Percentiles rank a stretch among this genome's conserved stretches.
Conservation (phyloP, 164 flowering plant genomes). For the Pachysandra terminalis region DNA sequence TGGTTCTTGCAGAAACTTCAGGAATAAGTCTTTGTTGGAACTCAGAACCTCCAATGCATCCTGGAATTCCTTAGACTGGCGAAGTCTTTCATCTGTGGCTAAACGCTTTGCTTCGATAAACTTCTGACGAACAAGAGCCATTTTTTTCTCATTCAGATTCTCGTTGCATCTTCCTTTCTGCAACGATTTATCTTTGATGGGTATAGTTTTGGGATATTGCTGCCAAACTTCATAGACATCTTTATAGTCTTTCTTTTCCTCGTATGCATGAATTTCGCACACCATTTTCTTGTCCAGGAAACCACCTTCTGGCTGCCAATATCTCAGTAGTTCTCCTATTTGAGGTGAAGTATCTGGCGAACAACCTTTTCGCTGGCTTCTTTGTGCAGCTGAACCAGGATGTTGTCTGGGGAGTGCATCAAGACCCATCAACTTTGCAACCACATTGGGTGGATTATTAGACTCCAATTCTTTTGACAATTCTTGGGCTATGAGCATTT, state of each 20-base stretch:
- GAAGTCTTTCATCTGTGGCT: conserved; percentile 68
- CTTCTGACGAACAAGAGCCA: conserved; percentile 89
- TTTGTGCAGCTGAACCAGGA: conserved; percentile 30
- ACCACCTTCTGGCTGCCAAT: conserved; percentile 38
- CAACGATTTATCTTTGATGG: conserved; percentile 30
- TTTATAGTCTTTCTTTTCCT: conserved; percentile 43
- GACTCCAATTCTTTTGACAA: conserved; percentile 74
- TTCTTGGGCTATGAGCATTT: conserved; percentile 89
- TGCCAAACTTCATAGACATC: conserved; percentile 71
- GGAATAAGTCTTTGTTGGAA: conserved; percentile 73
- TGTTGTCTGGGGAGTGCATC: conserved; percentile 67
- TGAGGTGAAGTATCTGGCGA: conserved; percentile 24
- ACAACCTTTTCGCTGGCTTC: conserved; percentile 37
- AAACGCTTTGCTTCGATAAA: conserved; percentile 86
- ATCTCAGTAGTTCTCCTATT: conserved; percentile 30
- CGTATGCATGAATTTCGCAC: conserved; percentile 25
- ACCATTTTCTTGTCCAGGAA: conserved; percentile 34
- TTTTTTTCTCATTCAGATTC: conserved; percentile 45
- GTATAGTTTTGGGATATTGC: conserved; percentile 34
- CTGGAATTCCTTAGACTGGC: conserved; percentile 81
- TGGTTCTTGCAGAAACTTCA: conserved; percentile 83
- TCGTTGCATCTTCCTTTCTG: conserved; percentile 38
- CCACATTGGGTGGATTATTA: conserved; percentile 69
- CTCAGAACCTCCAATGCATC: conserved; percentile 84
- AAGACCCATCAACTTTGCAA: conserved; percentile 97